phyloP scores from a whole-genome alignment of 2,329 filamentous ascomycete genomes.

The Lecanicillium sp. region DNA sequence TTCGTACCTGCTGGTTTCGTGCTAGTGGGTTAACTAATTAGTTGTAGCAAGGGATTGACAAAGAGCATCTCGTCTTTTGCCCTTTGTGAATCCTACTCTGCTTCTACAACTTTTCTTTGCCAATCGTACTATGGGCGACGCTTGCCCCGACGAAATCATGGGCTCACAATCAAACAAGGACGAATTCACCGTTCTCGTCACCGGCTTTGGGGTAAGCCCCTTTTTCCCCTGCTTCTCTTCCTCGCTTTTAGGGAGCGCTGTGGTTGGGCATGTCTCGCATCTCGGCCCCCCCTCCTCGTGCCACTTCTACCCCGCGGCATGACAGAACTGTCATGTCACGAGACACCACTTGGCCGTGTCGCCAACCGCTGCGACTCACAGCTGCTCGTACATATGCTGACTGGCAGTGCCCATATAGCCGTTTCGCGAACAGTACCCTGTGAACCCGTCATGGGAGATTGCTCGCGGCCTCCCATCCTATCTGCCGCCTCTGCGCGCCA shows the following conservation, averaged over 20 bases:
- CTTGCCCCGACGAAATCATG: constrained; percentile 18
- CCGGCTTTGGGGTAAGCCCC: constrained; percentile 52
- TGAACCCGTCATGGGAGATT: constrained; percentile 80
- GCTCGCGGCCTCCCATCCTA: constrained; percentile 59
- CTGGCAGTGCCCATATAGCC: constrained; percentile 55
- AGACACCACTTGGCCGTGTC: constrained; percentile 16
- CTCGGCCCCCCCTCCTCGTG: neutral
- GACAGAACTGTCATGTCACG: neutral
- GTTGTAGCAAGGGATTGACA: too few relatives aligned
- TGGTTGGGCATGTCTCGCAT: too few relatives aligned
- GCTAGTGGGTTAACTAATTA: too few relatives aligned
- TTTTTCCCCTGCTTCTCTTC: constrained; percentile 8
- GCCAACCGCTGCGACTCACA: neutral
- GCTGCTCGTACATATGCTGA: too few relatives aligned
- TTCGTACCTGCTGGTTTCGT: too few relatives aligned
- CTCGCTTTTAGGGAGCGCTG: too few relatives aligned
- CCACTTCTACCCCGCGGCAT: neutral
- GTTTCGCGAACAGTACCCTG: constrained; percentile 63
- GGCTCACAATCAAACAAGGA: constrained; percentile 34
- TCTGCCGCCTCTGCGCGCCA: constrained; percentile 47
- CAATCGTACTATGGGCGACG: neutral
- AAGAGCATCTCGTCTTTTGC: neutral
- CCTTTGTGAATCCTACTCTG: too few relatives aligned
- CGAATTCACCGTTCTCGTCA: constrained; percentile 54
- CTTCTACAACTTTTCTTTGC: neutral